Conservation (phyloP, 2,329 filamentous ascomycete species). For the Trichoderma breve region DNA sequence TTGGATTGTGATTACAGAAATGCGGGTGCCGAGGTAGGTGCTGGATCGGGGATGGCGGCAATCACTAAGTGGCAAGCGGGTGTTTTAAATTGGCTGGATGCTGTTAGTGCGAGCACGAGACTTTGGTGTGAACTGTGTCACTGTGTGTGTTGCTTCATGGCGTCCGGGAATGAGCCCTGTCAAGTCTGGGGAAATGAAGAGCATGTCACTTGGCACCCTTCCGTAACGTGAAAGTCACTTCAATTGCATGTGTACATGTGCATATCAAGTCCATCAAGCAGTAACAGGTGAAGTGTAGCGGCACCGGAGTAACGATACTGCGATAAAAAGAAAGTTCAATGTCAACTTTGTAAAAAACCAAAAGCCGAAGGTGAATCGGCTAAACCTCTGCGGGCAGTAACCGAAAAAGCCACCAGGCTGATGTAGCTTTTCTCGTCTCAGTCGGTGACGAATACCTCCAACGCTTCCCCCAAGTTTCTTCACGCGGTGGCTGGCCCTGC, state of each 20-base stretch:
- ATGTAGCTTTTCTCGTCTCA: slow-evolving; percentile 6
- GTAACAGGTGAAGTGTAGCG: background rate
- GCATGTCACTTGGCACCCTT: background rate
- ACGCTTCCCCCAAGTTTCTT: background rate
- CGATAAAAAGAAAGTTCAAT: background rate
- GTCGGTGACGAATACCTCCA: background rate
- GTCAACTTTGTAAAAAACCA: background rate
- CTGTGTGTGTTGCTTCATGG: background rate
- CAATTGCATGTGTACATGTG: background rate
- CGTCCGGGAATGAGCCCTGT: background rate
- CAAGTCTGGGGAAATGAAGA: background rate
- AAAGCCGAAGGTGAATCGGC: background rate
- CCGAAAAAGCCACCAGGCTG: background rate
- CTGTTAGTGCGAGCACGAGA: background rate
- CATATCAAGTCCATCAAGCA: background rate
- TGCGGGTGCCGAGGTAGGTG: background rate
- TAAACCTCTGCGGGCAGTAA: background rate
- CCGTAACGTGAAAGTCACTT: background rate
- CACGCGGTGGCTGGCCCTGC: slow-evolving; percentile 18
- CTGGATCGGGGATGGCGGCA: background rate
- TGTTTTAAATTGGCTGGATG: background rate
- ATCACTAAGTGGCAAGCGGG: background rate
- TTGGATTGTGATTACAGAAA: background rate
- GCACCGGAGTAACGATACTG: slow-evolving; percentile 15
- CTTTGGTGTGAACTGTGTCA: background rate